phyloP scores from a whole-genome alignment of 2,329 filamentous ascomycete genomes.

The Botrytis hyacinthi region DNA sequence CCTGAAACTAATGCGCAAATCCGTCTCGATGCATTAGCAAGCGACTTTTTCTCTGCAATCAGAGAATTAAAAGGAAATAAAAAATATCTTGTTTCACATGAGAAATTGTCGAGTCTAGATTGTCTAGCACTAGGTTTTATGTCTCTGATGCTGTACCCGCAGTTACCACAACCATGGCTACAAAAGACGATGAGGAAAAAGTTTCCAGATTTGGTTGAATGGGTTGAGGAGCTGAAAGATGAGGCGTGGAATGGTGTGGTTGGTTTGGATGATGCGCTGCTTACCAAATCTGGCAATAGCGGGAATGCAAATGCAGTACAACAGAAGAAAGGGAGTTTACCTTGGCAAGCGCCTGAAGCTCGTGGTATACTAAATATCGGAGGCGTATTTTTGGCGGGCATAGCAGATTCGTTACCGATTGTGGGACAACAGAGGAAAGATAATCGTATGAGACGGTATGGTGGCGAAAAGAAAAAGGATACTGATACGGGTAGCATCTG shows the following conservation, averaged over 20 bases:
- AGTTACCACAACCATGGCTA: constrained; percentile 62
- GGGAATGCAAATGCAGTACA: constrained; percentile 21
- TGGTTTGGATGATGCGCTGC: constrained; percentile 34
- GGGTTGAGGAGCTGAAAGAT: constrained; percentile 43
- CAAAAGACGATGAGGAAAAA: constrained; percentile 53
- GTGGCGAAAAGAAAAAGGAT: constrained; percentile 30
- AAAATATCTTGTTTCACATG: constrained; percentile 53
- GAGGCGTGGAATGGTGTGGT: constrained; percentile 42
- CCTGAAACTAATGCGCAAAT: constrained; percentile 73
- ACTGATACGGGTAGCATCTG: constrained; percentile 25
- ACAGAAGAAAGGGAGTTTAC: constrained; percentile 30
- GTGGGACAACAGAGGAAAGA: constrained; percentile 34
- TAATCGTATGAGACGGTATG: constrained; percentile 31
- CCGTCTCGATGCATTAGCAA: constrained; percentile 69
- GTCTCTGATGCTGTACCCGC: constrained; percentile 64
- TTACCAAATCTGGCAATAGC: constrained; percentile 20
- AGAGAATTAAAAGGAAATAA: constrained; percentile 58
- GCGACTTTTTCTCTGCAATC: constrained; percentile 69
- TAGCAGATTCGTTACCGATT: constrained; percentile 36
- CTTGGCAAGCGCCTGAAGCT: constrained; percentile 37
- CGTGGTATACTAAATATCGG: constrained; percentile 33
- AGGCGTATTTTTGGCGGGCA: constrained; percentile 31
- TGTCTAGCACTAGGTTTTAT: constrained; percentile 81
- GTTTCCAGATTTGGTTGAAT: constrained; percentile 45
- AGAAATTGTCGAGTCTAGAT: constrained; percentile 64